Evolutionary conservation across 2,329 filamentous ascomycete genomes (phyloP).

Genomic region (Pestalotiopsis sp.): DNA sequence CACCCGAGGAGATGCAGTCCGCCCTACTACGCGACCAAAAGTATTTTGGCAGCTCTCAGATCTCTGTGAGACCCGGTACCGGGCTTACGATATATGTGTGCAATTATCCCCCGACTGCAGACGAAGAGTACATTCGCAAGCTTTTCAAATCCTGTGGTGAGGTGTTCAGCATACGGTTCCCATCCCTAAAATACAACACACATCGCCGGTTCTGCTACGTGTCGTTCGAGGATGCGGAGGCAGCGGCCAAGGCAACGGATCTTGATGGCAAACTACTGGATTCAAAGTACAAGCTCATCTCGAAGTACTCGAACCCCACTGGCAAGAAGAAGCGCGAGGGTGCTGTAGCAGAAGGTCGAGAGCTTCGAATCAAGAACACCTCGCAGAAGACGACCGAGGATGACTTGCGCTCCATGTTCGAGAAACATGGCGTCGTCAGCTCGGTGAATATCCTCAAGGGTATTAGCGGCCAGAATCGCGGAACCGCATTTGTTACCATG

Average conservation of each 20-base stretch:
- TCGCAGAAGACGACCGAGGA: constrained; percentile 62
- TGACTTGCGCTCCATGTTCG: constrained; percentile 71
- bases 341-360: constrained; percentile 81
- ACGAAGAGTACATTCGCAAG: constrained; percentile 67
- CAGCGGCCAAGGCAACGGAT: constrained; percentile 69
- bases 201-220: constrained; percentile 94
- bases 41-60: constrained; percentile 69
- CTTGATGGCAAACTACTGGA: constrained; percentile 72
- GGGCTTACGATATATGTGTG: constrained; percentile 84
- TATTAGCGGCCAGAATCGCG: constrained; percentile 68
- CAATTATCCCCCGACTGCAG: constrained; percentile 80
- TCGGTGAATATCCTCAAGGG: constrained; percentile 70
- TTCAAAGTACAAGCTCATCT: constrained; percentile 67
- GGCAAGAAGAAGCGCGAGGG: constrained; percentile 78
- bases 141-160: constrained; percentile 77
- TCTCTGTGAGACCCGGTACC: constrained; percentile 73
- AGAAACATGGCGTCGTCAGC: constrained; percentile 73
- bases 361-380: constrained; percentile 76
- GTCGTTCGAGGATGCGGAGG: constrained; percentile 73
- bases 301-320: constrained; percentile 81
- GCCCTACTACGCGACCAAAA: constrained; percentile 83
- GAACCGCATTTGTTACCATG: constrained; percentile 80
- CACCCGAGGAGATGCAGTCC: constrained; percentile 75
- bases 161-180: constrained; percentile 83
- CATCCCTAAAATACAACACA: constrained; percentile 85